Conservation (phyloP, 768 basidiomycete genomes). For the Pleurotus cornucopiae region DNA sequence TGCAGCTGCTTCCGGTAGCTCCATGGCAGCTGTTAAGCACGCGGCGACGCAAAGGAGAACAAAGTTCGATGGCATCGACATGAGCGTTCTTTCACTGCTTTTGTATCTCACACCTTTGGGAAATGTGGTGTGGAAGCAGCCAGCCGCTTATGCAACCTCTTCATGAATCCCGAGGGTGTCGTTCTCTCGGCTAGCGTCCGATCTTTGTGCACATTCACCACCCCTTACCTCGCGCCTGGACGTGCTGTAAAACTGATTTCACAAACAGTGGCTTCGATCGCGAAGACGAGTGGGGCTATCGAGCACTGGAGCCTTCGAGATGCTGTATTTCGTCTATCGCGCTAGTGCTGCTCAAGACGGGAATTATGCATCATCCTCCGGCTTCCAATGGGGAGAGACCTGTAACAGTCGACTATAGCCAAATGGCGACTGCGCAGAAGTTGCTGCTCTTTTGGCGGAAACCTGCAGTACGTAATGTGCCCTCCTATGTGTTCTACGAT, state of each 20-base stretch:
- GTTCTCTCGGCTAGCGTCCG: background rate
- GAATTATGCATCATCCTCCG: conserved; percentile 71
- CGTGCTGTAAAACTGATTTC: conserved; percentile 8
- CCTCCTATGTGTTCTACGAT: conserved; percentile 3
- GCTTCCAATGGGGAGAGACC: conserved; percentile 50
- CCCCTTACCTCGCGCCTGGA: conserved; percentile 3
- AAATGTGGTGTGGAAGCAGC: too few relatives aligned
- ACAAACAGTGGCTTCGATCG: conserved; percentile 84
- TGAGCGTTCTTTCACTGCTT: too few relatives aligned
- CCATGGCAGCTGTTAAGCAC: too few relatives aligned
- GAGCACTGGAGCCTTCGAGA: conserved; percentile 90
- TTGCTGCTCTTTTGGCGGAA: conserved; percentile 97
- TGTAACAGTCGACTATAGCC: conserved; percentile 82
- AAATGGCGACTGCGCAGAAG: conserved; percentile 98
- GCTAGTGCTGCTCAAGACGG: conserved; percentile 94
- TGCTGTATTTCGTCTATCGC: conserved; percentile 99
- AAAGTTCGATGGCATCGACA: too few relatives aligned
- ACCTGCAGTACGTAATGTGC: conserved; percentile 76
- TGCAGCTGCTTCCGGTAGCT: too few relatives aligned
- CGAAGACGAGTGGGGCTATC: conserved; percentile 97
- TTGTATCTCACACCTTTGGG: too few relatives aligned
- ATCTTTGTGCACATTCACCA: background rate
- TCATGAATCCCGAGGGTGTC: too few relatives aligned
- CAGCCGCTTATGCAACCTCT: too few relatives aligned
- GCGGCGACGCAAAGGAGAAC: too few relatives aligned